Conservation (phyloP, 108 stramenopile genomes). For the Nannochloropsis salina region DNA sequence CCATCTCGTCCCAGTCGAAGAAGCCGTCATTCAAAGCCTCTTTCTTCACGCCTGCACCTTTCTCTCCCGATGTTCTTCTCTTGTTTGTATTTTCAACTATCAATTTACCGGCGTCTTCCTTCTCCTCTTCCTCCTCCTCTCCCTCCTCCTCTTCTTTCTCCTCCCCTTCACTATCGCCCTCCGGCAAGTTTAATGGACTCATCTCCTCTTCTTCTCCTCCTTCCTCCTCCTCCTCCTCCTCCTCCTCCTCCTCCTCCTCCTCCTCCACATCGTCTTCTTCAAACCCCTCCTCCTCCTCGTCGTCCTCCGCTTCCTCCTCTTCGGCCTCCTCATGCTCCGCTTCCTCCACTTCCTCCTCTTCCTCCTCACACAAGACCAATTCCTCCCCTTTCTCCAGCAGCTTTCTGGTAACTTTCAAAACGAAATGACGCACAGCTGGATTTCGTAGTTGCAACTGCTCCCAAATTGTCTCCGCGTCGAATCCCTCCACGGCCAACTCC, state of each 20-base stretch:
- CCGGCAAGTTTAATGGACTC: too few species aligned
- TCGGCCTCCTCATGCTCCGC: slow-evolving; percentile 41
- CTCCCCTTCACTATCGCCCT: neutral
- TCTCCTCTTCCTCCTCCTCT: slow-evolving; percentile 48
- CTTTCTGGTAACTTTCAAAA: slow-evolving; percentile 60
- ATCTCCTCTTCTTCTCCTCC: slow-evolving; percentile 23
- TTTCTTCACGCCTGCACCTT: slow-evolving; percentile 61
- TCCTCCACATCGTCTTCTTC: slow-evolving; percentile 62
- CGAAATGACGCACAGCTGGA: slow-evolving; percentile 58
- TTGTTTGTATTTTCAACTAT: neutral
- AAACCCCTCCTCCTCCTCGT: slow-evolving; percentile 58
- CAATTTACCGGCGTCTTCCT: slow-evolving; percentile 27
- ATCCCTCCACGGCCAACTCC: neutral
- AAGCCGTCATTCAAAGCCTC: slow-evolving; percentile 79
- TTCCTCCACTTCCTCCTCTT: slow-evolving; percentile 33
- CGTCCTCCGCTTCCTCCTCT: slow-evolving; percentile 34
- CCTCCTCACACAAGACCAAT: slow-evolving; percentile 18
- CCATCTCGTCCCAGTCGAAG: slow-evolving; percentile 91
- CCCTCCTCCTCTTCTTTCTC: slow-evolving; percentile 33
- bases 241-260: slow-evolving; percentile 38
- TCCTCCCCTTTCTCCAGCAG: slow-evolving; percentile 53
- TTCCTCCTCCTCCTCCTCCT: slow-evolving; percentile 29
- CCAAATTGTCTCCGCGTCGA: slow-evolving; percentile 80
- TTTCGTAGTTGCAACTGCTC: slow-evolving; percentile 84
- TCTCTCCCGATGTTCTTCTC: slow-evolving; percentile 50